Percentiles rank a stretch among this genome's conserved stretches.
phyloP scores from a whole-genome alignment of 1,284 basidiomycete species.

The Sporisorium iseilematis-ciliati region DNA sequence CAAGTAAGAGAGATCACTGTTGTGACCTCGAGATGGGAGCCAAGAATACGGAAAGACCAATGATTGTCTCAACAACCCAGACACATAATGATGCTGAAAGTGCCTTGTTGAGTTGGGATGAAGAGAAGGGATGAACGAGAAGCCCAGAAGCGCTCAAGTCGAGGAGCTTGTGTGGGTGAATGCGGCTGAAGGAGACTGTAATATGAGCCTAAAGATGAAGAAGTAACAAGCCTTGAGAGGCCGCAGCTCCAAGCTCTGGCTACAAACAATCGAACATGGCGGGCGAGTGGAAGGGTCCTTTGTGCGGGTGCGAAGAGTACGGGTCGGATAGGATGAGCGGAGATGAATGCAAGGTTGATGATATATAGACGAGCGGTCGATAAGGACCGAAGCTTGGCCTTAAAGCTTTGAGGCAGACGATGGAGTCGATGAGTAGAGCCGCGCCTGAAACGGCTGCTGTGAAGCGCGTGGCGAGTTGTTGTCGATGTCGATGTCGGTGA shows the following conservation, averaged over 20 bases:
- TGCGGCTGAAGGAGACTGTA: neutral
- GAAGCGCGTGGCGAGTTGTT: neutral
- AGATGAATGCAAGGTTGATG: slow-evolving; percentile 1
- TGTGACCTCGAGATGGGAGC: neutral
- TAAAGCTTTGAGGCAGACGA: neutral
- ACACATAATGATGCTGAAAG: neutral
- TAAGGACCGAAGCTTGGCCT: neutral
- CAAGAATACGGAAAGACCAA: neutral
- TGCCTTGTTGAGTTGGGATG: neutral
- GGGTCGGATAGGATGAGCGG: neutral
- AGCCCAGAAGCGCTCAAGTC: neutral
- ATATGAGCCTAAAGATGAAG: neutral
- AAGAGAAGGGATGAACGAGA: neutral
- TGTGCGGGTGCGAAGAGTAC: slow-evolving; percentile 5
- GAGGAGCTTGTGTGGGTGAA: slow-evolving; percentile 4
- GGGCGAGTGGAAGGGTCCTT: slow-evolving; percentile 1
- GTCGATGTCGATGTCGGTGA: neutral
- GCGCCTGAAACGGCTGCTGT: neutral
- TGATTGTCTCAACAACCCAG: slow-evolving; percentile 3
- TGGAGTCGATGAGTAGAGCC: slow-evolving; percentile 5
- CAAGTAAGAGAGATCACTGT: neutral
- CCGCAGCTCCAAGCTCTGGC: slow-evolving; percentile 20
- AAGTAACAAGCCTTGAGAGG: slow-evolving; percentile 21
- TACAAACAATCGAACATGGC: slow-evolving; percentile 35
- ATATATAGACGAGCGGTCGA: neutral